phyloP scores from a whole-genome alignment of 139 green algal species.

The Chlorella ohadii region DNA sequence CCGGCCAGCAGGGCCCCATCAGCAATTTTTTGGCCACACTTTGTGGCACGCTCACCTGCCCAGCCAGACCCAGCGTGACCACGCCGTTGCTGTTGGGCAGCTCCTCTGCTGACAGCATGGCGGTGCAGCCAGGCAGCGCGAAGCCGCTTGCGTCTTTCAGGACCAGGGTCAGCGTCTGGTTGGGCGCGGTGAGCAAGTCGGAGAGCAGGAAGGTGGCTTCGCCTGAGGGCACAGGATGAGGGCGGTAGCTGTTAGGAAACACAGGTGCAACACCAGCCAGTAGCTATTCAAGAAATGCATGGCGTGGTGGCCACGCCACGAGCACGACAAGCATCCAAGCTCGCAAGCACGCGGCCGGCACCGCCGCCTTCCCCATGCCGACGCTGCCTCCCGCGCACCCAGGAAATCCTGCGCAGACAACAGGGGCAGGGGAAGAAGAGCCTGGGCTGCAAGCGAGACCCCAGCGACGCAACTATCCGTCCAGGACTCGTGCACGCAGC shows the following conservation, averaged over 20 bases:
- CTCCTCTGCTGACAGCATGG: constrained; percentile 13
- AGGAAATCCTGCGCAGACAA: constrained; percentile 31
- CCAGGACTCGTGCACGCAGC: no score
- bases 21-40: no score
- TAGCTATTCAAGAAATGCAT: background rate
- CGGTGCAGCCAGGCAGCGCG: constrained; percentile 14
- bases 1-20: no score
- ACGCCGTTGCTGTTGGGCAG: constrained; percentile 29
- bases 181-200: constrained; percentile 9
- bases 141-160: background rate
- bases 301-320: no score
- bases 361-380: background rate
- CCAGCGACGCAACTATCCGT: no score
- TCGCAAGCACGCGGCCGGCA: no score
- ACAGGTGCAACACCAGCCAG: no score
- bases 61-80: background rate
- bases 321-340: background rate
- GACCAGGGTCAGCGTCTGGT: constrained; percentile 4
- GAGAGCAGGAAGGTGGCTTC: constrained; percentile 28
- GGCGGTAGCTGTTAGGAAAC: no score
- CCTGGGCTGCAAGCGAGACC: no score
- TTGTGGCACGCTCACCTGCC: no score
- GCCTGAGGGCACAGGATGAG: background rate
- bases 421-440: no score
- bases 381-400: constrained; percentile 15